These are phyloP conservation scores for Bipolaris bicolor DNA, from an alignment of 2,329 filamentous ascomycete species.

Conservation along the genomic window DNA sequence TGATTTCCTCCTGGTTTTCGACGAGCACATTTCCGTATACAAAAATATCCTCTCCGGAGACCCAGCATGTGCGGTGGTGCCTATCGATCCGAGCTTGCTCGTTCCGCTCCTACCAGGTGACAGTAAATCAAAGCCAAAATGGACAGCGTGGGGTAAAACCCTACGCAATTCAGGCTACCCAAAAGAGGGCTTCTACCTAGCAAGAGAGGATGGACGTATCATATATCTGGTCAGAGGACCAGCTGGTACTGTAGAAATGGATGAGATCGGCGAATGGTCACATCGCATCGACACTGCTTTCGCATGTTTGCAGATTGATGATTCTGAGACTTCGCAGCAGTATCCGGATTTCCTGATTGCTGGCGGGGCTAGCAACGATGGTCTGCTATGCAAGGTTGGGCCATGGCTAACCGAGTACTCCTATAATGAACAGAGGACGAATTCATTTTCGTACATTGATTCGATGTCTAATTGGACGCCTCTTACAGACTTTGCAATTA, in stretches of 20 bases:
- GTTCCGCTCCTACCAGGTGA: slow-evolving; percentile 54
- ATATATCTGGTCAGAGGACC: slow-evolving; percentile 70
- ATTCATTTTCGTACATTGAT: slow-evolving; percentile 58
- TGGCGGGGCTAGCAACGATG: slow-evolving; percentile 78
- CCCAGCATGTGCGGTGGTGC: slow-evolving; percentile 26
- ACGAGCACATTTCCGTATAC: slow-evolving; percentile 47
- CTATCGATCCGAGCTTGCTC: slow-evolving; percentile 40
- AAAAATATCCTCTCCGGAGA: slow-evolving; percentile 51
- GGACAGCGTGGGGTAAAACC: slow-evolving; percentile 85
- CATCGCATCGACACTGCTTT: slow-evolving; percentile 84
- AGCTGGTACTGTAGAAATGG: slow-evolving; percentile 43
- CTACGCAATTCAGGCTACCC: slow-evolving; percentile 63
- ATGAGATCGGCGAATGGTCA: slow-evolving; percentile 63
- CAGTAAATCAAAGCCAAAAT: slow-evolving; percentile 61
- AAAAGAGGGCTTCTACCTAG: slow-evolving; percentile 83
- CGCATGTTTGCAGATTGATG: slow-evolving; percentile 66
- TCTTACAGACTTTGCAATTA: slow-evolving; percentile 55
- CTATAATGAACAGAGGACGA: slow-evolving; percentile 57
- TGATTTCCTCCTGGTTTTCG: slow-evolving; percentile 51
- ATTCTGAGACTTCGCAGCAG: slow-evolving; percentile 55
- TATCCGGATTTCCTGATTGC: slow-evolving; percentile 79
- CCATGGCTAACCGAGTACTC: slow-evolving; percentile 48
- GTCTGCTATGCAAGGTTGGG: slow-evolving; percentile 74
- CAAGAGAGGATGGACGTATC: slow-evolving; percentile 84
- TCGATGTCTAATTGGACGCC: slow-evolving; percentile 68